Base-by-base conservation (phyloP, 2,329 filamentous ascomycete species). In the Diaporthe longicolla region DNA sequence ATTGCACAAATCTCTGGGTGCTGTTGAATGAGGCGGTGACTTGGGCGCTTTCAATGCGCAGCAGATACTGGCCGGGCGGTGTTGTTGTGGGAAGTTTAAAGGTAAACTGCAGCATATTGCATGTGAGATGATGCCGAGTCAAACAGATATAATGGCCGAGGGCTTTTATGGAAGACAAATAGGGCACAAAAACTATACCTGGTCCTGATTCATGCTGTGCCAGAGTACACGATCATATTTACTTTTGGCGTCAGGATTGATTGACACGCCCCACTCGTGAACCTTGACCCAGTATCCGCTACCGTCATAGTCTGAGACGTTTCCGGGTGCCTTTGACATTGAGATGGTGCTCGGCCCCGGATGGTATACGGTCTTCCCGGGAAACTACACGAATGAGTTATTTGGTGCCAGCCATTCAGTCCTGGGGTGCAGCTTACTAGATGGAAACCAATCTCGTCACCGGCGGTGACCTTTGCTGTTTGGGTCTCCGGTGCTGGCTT, bases 151-250 rank as follows among this genome's bases (percentile, higher is more conserved):
- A 21, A 8, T 3, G 21, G 21, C 21, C 13, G 8, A 19, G 32
- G 3, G n/a, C 9, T 26, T 26, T 6, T 3, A 10, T 17, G 24
- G 11, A 29, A 29, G 11, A 29, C 24, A 54, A 29, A 54, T 29
- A 24, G 50, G 11, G 26, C 13, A 4, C n/a, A 3, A 32, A 7
- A 55, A 5, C 26, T 55, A n/a, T 9, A 55, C 52, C 52, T 55
- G 52, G 19, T 55, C 52, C 24, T 55, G 52, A 6, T 55, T 32
- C 26, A 55, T 32, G 52, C 52, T 55, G 52, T 55, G 24, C 52
- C 52, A 55, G 52, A 55, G 52, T 26, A 55, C 52, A 32, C 52
- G 52, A 55, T 55, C 52, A 55, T 55, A 55, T 32, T 55, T 55
- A 11, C 26, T 19, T 19, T 17, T 55, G 17, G 52, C 13, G 15